Conservation (phyloP, 768 basidiomycete species). For the Lactarius quietus region DNA sequence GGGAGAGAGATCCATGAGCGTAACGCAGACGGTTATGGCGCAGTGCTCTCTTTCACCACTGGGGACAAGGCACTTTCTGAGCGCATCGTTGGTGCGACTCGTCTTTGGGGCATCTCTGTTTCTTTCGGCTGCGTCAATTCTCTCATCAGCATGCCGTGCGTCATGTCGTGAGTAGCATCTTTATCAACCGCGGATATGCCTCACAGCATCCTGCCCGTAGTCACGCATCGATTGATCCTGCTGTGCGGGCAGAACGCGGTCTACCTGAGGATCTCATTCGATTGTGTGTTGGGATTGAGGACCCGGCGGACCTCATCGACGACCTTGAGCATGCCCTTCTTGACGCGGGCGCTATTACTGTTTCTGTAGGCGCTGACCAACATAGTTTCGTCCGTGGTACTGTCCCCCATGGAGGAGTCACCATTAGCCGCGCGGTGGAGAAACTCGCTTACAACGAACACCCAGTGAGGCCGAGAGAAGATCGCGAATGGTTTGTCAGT, state of each 20-base stretch:
- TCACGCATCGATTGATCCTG: conserved; percentile 96
- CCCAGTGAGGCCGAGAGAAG: conserved; percentile 32
- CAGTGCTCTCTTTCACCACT: conserved; percentile 93
- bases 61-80: conserved; percentile 89
- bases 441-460: conserved; percentile 48
- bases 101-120: conserved; percentile 96
- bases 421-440: conserved; percentile 61
- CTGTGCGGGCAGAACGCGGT: conserved; percentile 91
- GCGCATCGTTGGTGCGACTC: conserved; percentile 85
- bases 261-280: conserved; percentile 98
- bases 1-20: conserved; percentile 85
- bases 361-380: conserved; percentile 46
- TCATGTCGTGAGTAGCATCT: conserved; percentile 85
- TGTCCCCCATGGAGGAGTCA: conserved; percentile 33
- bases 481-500: conserved; percentile 80
- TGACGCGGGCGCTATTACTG: conserved; percentile 82
- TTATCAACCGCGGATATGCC: conserved; percentile 11
- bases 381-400: conserved; percentile 47
- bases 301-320: conserved; percentile 86
- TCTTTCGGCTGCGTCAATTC: conserved; percentile 98
- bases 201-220: conserved; percentile 39
- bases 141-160: conserved; percentile 97
- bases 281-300: conserved; percentile 97
- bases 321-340: conserved; percentile 92
- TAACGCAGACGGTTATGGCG: conserved; percentile 88